Evolutionary conservation across 352 stramenopile genomes (phyloP).

Genomic region (Phytophthora constricta): DNA sequence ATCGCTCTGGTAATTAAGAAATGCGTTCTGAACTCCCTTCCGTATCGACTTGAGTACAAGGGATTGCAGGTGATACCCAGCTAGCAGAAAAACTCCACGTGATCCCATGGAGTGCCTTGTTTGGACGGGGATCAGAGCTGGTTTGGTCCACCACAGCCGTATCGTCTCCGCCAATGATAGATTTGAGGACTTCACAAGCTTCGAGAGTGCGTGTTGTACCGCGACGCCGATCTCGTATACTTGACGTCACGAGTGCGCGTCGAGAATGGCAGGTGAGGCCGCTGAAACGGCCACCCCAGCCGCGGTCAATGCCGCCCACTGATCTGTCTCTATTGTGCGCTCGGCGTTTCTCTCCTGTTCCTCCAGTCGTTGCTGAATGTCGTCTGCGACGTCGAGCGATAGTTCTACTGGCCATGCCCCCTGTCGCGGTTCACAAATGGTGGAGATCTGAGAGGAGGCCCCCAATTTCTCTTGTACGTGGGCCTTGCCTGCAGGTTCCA

Average conservation of each 20-base stretch:
- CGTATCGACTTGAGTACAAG: not conserved
- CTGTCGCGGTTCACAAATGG: not conserved
- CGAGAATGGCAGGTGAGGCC: no score
- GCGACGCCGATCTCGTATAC: not conserved
- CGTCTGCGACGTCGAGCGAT: no score
- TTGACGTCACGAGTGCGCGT: no score
- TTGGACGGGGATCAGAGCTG: not conserved
- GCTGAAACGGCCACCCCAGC: no score
- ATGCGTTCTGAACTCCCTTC: not conserved
- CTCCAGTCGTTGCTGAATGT: no score
- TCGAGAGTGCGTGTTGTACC: not conserved
- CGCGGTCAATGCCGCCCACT: no score
- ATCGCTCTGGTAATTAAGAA: not conserved
- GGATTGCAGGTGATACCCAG: not conserved
- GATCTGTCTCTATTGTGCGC: no score
- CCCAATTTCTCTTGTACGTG: not conserved
- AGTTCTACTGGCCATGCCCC: no score
- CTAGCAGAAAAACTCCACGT: not conserved
- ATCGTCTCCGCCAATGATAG: not conserved
- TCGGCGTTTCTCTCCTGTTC: no score
- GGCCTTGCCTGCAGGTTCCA: not conserved
- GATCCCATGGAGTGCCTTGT: not conserved
- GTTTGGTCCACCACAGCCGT: not conserved
- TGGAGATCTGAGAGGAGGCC: not conserved
- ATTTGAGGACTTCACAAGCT: not conserved